A percentile compares a stretch with the other conserved stretches of the same genome.
Evolutionary conservation across 805 yeast genomes (phyloP).

Genomic region (Kluyveromyces siamensis): DNA sequence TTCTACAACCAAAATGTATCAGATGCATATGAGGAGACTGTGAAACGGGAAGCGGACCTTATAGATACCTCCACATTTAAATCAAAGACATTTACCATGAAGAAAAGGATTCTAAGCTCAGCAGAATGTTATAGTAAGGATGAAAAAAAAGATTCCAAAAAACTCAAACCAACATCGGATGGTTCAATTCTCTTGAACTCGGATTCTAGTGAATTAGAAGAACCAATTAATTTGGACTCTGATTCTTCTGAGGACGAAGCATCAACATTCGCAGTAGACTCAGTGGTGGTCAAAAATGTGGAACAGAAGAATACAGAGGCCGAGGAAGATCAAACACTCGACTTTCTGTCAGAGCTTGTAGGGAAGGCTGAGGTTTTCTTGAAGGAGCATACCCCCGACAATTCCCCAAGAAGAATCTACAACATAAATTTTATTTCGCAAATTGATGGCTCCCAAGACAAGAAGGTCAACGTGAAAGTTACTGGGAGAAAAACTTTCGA

Average conservation of each 20-base stretch:
- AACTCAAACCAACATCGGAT: not conserved
- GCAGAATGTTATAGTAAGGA: not conserved
- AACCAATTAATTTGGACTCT: not conserved
- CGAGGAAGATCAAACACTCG: not conserved
- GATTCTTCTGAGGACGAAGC: not conserved
- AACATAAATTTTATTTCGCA: constrained; percentile 20
- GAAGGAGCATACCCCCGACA: not conserved
- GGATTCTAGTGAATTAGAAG: not conserved
- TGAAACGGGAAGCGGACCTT: not conserved
- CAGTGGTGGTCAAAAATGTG: not conserved
- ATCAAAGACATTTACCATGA: not conserved
- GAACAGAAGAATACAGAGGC: not conserved
- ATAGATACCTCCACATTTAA: not conserved
- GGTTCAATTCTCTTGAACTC: not conserved
- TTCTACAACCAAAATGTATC: constrained; percentile 2
- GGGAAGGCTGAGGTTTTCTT: not conserved
- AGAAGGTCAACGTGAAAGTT: constrained; percentile 22
- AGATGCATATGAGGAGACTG: constrained; percentile 2
- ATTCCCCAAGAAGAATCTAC: constrained; percentile 12
- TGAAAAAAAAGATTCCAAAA: not conserved
- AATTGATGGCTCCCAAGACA: constrained; percentile 20
- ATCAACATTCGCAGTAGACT: not conserved
- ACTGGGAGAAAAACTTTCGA: constrained; percentile 20
- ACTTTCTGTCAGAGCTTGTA: not conserved
- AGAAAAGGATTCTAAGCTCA: not conserved